phyloP scores from a whole-genome alignment of 139 green algal genomes.

The Micractinium conductrix region DNA sequence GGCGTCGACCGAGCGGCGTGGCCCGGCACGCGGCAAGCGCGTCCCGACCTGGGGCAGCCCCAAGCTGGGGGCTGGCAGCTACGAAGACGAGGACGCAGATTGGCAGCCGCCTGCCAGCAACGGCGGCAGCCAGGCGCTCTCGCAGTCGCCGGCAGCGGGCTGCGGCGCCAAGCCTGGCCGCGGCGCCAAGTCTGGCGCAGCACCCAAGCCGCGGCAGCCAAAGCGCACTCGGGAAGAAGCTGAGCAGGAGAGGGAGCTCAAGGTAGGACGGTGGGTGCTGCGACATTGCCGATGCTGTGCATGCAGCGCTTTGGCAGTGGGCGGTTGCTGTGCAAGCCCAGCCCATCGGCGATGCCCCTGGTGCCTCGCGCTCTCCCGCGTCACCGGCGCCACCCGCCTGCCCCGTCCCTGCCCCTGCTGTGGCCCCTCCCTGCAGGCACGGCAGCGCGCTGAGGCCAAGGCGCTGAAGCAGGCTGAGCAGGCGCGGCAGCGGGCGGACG shows the following conservation, averaged over 20 bases:
- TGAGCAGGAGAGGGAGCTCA: background rate
- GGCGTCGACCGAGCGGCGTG: background rate
- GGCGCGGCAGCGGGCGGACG: background rate
- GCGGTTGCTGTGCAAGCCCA: too few relatives aligned
- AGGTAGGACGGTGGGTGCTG: background rate
- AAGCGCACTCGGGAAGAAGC: conserved; percentile 11
- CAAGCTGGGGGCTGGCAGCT: background rate
- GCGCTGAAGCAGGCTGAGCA: background rate
- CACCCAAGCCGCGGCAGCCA: background rate
- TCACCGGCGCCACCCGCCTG: background rate
- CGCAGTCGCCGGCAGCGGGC: background rate
- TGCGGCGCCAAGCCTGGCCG: background rate
- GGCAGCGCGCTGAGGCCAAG: background rate
- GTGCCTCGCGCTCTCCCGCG: too few relatives aligned
- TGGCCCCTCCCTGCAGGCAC: background rate
- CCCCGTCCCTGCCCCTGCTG: background rate
- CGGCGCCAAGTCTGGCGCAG: background rate
- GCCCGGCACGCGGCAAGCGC: background rate
- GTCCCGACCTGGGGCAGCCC: background rate
- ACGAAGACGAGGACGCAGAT: background rate
- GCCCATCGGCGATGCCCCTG: too few relatives aligned
- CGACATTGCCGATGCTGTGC: too few relatives aligned
- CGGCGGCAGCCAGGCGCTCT: background rate
- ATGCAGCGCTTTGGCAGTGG: too few relatives aligned
- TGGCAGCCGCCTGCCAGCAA: background rate